Evolutionary conservation across 257 asterid species (phyloP), one percentile per base, ranked within the genome.

Genomic region (Solanum pennellii): DNA sequence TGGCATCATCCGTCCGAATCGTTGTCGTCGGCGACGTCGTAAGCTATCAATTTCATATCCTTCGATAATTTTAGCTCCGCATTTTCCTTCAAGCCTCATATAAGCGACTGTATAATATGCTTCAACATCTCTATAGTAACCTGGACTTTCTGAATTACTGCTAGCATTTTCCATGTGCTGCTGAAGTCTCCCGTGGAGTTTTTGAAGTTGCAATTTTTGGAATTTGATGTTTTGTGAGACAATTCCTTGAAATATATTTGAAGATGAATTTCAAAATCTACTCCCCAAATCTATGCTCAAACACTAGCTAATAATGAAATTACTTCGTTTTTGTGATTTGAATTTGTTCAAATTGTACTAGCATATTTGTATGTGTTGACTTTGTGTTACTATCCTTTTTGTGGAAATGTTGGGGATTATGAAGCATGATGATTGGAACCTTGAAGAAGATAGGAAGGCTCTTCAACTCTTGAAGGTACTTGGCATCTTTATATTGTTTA

Each of bases 11-110:
- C 76, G 92, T 86, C 87, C 93, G 99, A 88, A 94, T 96, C 59
- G 99, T 93, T 89, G 91, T 96, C 45, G 96, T 96, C 77, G 99
- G 99, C 69, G 99, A 96, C 92, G 94, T 94, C 37, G 99, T 96
- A 91, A 93, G 89, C 79, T 35, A 86, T 76, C 20, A 74, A 82
- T 87, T 74, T 37, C 84, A 88, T 49, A 86, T 88, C 33, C 73
- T 80, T 86, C 31, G 12, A 69, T 31, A 16, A 31, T 27, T 82
- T 82, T 21, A 47, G 44, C 85, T 80, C 41, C 65, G 16, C 16
- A 45, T 47, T 80, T 45, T 80, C 16, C 79, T 72, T 72, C 44
- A 72, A 72, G 9, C 29, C 33, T 65, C 72, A 65, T n/a, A n/a
- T 65, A 5, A 31, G n/a, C 42, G 11, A 71, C 42, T 71, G 77